These are phyloP conservation scores for Haematococcus sp. DNA, from an alignment of 139 green algal genomes.

Conservation along the genomic window DNA sequence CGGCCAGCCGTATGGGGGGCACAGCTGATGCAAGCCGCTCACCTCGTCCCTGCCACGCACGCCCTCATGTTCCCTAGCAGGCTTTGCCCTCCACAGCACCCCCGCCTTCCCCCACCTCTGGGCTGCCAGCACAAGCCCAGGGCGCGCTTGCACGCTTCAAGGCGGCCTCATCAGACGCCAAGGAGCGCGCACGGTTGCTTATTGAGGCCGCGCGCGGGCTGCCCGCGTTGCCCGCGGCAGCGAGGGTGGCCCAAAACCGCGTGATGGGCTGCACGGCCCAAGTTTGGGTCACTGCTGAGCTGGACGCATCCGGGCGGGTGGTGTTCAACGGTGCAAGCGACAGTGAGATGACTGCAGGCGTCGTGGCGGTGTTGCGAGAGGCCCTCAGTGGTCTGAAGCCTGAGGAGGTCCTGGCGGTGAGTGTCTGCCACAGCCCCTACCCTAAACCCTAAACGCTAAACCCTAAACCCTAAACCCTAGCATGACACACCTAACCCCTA, in stretches of 20 bases:
- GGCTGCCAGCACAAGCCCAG: background rate
- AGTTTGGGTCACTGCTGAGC: slow-evolving; percentile 74
- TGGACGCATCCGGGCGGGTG: slow-evolving; percentile 51
- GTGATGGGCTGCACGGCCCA: slow-evolving; percentile 93
- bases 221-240: slow-evolving; percentile 32
- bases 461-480: background rate
- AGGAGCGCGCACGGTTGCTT: slow-evolving; percentile 50
- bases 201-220: slow-evolving; percentile 44
- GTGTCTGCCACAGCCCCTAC: background rate
- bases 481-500: too few relatives aligned
- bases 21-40: too few relatives aligned
- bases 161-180: slow-evolving; percentile 13
- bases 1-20: too few relatives aligned
- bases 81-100: too few relatives aligned
- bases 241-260: slow-evolving; percentile 59
- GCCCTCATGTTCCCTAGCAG: too few relatives aligned
- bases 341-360: slow-evolving; percentile 70
- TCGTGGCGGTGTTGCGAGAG: slow-evolving; percentile 65
- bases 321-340: slow-evolving; percentile 69
- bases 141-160: background rate
- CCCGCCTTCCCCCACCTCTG: background rate
- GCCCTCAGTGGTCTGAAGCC: slow-evolving; percentile 65
- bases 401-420: slow-evolving; percentile 56
- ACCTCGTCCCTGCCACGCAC: too few relatives aligned
- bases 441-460: background rate